phyloP scores from a whole-genome alignment of 2,329 filamentous ascomycete genomes.

The Ceratocystis eucalypticola region DNA sequence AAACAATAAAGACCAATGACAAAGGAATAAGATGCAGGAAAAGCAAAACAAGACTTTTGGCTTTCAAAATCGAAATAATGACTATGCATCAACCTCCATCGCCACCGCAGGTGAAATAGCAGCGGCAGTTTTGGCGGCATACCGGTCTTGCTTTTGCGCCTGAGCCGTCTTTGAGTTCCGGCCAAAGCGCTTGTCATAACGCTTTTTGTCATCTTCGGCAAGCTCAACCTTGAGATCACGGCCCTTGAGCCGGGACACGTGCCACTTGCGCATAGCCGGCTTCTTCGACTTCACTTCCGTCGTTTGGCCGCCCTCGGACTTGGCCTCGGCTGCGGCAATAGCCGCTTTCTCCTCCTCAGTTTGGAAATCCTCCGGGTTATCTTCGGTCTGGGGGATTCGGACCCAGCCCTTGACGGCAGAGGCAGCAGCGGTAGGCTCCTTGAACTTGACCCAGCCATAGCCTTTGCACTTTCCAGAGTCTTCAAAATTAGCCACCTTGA shows the following conservation, averaged over 20 bases:
- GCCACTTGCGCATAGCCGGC: conserved; percentile 56
- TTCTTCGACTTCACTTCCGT: conserved; percentile 32
- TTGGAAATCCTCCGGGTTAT: conserved; percentile 49
- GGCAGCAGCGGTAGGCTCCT: conserved; percentile 59
- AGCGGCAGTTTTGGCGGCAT: conserved; percentile 18
- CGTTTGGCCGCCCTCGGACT: conserved; percentile 30
- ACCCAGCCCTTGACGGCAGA: conserved; percentile 63
- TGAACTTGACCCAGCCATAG: conserved; percentile 89
- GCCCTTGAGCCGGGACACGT: conserved; percentile 72
- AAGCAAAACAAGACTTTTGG: not conserved
- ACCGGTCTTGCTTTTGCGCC: conserved; percentile 22
- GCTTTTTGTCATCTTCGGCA: conserved; percentile 74
- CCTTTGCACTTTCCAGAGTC: conserved; percentile 97
- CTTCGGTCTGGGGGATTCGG: conserved; percentile 51
- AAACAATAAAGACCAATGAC: not conserved
- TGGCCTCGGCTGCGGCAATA: conserved; percentile 31
- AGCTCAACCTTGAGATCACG: conserved; percentile 78
- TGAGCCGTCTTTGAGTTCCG: conserved; percentile 44
- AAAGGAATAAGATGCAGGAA: not conserved
- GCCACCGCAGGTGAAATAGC: conserved; percentile 30
- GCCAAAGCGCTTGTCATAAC: conserved; percentile 90
- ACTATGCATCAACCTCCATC: conserved; percentile 27
- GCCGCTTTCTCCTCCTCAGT: conserved; percentile 28
- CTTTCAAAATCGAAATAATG: not conserved
- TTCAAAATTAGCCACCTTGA: conserved; percentile 88